These are phyloP conservation scores for Spinacia oleracea DNA, from an alignment of 179 eudicot genomes.

Conservation along the genomic window DNA sequence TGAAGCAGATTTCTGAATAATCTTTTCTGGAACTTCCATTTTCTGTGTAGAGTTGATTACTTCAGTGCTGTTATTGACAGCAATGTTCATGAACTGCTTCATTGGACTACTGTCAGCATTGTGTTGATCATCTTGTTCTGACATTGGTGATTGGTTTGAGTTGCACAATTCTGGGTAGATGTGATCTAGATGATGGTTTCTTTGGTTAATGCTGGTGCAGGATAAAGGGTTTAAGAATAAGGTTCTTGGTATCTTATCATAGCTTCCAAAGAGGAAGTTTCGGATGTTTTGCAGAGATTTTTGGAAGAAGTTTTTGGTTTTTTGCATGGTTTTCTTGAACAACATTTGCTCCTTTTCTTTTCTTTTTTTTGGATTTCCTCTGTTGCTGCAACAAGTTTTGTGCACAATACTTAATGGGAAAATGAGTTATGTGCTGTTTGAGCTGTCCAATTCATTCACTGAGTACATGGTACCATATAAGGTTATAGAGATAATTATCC, in stretches of 20 bases:
- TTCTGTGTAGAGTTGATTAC: background rate
- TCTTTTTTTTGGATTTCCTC: background rate
- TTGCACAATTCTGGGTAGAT: constrained; percentile 34
- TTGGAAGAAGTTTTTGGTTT: constrained; percentile 50
- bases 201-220: constrained; percentile 31
- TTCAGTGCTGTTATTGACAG: constrained; percentile 11
- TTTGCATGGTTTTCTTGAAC: constrained; percentile 45
- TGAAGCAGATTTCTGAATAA: background rate
- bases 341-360: constrained; percentile 33
- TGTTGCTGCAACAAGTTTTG: background rate
- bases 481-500: background rate
- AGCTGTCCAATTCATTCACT: constrained; percentile 8
- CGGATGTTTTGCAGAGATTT: constrained; percentile 53
- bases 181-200: constrained; percentile 35
- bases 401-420: background rate
- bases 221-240: constrained; percentile 39
- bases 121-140: constrained; percentile 17
- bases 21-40: constrained; percentile 9
- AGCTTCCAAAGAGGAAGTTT: constrained; percentile 39
- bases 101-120: constrained; percentile 18
- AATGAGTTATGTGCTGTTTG: background rate
- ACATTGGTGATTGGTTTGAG: constrained; percentile 17
- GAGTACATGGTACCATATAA: constrained; percentile 15
- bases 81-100: constrained; percentile 17
- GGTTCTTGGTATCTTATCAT: constrained; percentile 49